Conservation (phyloP, 2,329 filamentous ascomycete genomes). For the Trichoderma atrobrunneum region DNA sequence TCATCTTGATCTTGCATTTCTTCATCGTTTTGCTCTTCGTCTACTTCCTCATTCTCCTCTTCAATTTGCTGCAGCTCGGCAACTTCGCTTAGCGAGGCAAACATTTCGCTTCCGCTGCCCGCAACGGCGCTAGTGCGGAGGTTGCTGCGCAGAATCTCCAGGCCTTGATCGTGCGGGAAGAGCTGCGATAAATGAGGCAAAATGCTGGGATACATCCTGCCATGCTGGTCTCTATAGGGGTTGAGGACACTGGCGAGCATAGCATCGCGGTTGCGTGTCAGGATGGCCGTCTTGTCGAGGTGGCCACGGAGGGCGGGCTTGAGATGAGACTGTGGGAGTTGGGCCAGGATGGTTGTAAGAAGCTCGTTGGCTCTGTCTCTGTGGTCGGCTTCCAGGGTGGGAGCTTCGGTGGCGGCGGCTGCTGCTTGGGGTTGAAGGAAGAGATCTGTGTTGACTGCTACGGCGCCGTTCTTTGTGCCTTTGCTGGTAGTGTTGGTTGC, state of each 20-base stretch:
- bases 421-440: conserved; percentile 53
- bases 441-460: conserved; percentile 65
- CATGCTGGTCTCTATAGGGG: conserved; percentile 63
- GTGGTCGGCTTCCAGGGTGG: conserved; percentile 45
- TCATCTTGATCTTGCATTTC: conserved; percentile 21
- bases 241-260: conserved; percentile 83
- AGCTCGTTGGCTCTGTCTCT: conserved; percentile 57
- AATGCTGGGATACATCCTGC: conserved; percentile 67
- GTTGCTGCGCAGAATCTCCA: conserved; percentile 68
- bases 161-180: conserved; percentile 59
- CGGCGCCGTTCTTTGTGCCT: conserved; percentile 39
- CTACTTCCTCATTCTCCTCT: conserved; percentile 37
- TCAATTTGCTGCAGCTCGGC: conserved; percentile 36
- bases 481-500: conserved; percentile 26
- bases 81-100: conserved; percentile 37
- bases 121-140: conserved; percentile 43
- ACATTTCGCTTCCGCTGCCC: conserved; percentile 27
- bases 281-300: conserved; percentile 76
- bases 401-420: conserved; percentile 29
- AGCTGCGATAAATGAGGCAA: conserved; percentile 73
- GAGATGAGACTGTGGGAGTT: conserved; percentile 63
- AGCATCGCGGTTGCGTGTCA: conserved; percentile 64
- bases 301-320: conserved; percentile 70
- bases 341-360: conserved; percentile 59
- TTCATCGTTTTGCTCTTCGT: conserved; percentile 32